Base-by-base conservation (phyloP, 164 flowering plant species). In the Amborella trichopoda region DNA sequence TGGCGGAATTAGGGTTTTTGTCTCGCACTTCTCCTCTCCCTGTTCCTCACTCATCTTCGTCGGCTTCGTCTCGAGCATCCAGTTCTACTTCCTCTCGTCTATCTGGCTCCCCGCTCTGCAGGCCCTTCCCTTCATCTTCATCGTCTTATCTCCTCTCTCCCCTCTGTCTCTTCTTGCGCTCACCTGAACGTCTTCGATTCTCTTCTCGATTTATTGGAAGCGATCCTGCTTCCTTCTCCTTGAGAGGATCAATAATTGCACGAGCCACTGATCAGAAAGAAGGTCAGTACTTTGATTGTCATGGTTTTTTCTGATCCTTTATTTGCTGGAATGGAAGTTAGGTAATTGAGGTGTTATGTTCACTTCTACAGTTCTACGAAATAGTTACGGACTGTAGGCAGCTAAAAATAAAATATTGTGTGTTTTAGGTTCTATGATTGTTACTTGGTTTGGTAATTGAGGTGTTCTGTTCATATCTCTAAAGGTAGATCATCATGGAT, bases 191-290 rank as follows among this genome's bases (percentile, higher is more conserved):
- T 22, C 41, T n/a, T 38, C 20, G 16, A 18, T 22, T 22, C 16
- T 16, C 17, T 22, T 16, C 41, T 10, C 14, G 14, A 16, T 16
- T 16, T 38, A 16, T 22, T 16, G 16, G 9, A 18, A 16, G 3
- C 16, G 41, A 9, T 19, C 5, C 21, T 38, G 8, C n/a, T 6
- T 6, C 41, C 14, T 9, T 22, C 3, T 22, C 21, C 41, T 22
- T 19, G 20, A 38, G 41, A 4, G 16, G 9, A n/a, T 10, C 14
- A 6, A 22, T 38, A 11, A 22, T 22, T 10, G 41, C 41, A 2
- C 41, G 20, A n/a, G 16, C 41, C 41, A 22, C 41, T 22, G 41
- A 38, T 16, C 41, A 38, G 41, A 18, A 38, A 38, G 41, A 22
- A 16, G 14, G 16, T 38, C 17, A 16, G 16, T 10, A 11, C 20